Evolutionary conservation across 495 filamentous ascomycete species (phyloP), one percentile per base, ranked within the genome.

Genomic region (Platismatia glauca): DNA sequence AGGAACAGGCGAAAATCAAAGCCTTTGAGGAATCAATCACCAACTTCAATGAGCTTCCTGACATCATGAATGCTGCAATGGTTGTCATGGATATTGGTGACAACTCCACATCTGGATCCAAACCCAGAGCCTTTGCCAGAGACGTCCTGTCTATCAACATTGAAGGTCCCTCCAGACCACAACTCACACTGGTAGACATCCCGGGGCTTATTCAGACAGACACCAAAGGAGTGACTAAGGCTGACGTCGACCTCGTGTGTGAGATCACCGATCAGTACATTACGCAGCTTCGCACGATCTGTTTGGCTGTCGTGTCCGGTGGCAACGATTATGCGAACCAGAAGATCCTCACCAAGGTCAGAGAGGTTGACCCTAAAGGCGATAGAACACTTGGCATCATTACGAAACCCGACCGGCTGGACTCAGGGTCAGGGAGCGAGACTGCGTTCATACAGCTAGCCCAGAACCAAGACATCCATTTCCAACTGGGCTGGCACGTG

Each of bases 401-500:
- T 46, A 81, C 78, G 3, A 78, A 82, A 46, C 76, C 76, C 1
- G 75, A 82, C 59, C 72, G 72, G 29, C 68, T 78, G 18, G 29
- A 24, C 3, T 50, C 53, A 31, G 72, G 69, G 3, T 74, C 70
- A 15, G 63, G 64, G 31, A 68, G 38, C 18, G 81, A 90, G 60
- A 62, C 60, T 0, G 67, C 67, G 8, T 90, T 79, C 64, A 60
- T 89, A 1, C 67, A 78, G 0, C 72, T 88, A 0, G 78, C 84
- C 0, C 69, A 73, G 34, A 91, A 91, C 63, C 74, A 81, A 35
- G 80, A 90, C 57, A 73, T 86, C 20, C 70, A 67, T 24, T 82
- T 91, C 55, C 73, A 79, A 29, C 79, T 89, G 4, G 87, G 86
- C 6, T 90, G 85, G 86, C 85, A 89, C 71, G 80, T 86, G 4